These are phyloP conservation scores for Penicillium sp. DNA, from an alignment of 2,329 filamentous ascomycete species.

Conservation along the genomic window DNA sequence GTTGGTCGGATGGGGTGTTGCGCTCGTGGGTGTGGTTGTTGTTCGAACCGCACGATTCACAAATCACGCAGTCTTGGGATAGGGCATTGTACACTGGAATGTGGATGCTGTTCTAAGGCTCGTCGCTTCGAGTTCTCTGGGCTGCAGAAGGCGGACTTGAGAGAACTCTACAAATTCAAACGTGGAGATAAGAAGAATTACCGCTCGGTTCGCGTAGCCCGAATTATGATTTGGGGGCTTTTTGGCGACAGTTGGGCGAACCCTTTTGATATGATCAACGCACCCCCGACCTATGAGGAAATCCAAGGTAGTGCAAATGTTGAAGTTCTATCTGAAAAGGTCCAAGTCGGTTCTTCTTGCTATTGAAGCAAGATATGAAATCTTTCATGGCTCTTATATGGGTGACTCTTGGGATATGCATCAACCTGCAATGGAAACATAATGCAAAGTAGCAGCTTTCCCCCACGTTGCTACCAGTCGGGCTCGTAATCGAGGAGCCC, in stretches of 20 bases:
- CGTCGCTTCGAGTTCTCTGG: background rate
- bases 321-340: background rate
- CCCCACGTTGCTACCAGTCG: no score
- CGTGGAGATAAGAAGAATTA: background rate
- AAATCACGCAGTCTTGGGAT: background rate
- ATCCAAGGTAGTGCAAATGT: background rate
- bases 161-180: background rate
- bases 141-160: background rate
- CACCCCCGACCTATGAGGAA: background rate
- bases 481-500: no score
- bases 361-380: no score
- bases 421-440: no score
- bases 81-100: background rate
- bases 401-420: no score
- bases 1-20: slow-evolving; percentile 2
- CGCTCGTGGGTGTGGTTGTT: background rate
- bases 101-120: background rate
- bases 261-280: background rate
- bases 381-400: no score
- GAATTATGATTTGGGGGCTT: background rate
- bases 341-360: no score
- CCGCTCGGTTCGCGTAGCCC: background rate
- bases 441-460: no score
- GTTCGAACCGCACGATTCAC: background rate
- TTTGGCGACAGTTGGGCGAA: background rate